A percentile compares a stretch with the other conserved stretches of the same genome.
These are phyloP conservation scores for Quercus alba DNA, from an alignment of 306 rosid genomes.

Conservation along the genomic window DNA sequence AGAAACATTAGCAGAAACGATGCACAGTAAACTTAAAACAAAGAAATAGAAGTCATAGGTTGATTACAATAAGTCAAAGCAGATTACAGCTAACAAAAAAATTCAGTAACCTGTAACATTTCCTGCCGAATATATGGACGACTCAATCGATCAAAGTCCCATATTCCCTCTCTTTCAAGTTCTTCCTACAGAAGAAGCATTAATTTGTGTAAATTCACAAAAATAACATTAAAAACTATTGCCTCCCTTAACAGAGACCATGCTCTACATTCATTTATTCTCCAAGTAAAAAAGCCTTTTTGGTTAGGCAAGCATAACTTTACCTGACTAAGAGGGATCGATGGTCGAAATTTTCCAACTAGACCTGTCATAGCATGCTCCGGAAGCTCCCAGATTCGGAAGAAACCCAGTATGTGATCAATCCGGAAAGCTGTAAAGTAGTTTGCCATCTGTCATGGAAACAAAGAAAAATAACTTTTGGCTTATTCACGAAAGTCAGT, in stretches of 20 bases:
- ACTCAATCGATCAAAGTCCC: conserved; percentile 95
- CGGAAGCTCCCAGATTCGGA: conserved; percentile 97
- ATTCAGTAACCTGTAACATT: conserved; percentile 59
- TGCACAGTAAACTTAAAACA: neutral
- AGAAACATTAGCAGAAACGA: neutral
- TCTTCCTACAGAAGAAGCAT: conserved; percentile 64
- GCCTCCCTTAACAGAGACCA: conserved; percentile 6
- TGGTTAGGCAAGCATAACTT: conserved; percentile 5
- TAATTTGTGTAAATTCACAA: conserved; percentile 13
- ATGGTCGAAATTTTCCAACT: conserved; percentile 93
- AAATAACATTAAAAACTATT: neutral
- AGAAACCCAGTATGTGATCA: conserved; percentile 95
- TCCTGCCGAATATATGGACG: conserved; percentile 71
- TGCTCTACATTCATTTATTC: neutral
- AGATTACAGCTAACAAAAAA: conserved; percentile 15
- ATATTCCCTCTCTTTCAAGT: conserved; percentile 88
- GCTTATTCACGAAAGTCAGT: conserved; percentile 18
- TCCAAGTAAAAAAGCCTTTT: conserved; percentile 12
- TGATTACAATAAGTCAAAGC: neutral
- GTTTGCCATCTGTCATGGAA: conserved; percentile 79
- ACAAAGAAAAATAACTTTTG: conserved; percentile 28
- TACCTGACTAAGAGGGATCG: conserved; percentile 94
- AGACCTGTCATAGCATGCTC: conserved; percentile 88
- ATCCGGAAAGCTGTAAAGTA: conserved; percentile 96
- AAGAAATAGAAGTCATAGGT: neutral